These are phyloP conservation scores for Nelumbo lutea DNA, from an alignment of 164 flowering plant species.

Conservation along the genomic window DNA sequence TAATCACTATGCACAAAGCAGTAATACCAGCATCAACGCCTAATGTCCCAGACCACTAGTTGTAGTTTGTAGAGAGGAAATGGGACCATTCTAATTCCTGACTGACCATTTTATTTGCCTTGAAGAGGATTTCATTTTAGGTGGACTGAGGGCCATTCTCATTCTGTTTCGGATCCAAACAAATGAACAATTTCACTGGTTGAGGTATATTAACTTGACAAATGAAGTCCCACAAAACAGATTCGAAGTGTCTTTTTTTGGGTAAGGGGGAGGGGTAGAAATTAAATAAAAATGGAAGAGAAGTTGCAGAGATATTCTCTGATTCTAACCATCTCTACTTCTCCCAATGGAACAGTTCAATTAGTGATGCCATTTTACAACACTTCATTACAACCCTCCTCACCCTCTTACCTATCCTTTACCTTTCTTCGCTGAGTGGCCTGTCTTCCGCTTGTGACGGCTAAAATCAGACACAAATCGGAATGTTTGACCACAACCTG, in stretches of 20 bases:
- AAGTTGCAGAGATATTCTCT: background rate
- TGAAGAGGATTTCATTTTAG: background rate
- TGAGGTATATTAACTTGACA: background rate
- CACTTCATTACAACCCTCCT: conserved; percentile 8
- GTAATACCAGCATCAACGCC: no score
- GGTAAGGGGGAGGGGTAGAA: no score
- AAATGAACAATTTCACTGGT: background rate
- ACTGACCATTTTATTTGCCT: background rate
- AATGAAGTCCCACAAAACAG: background rate
- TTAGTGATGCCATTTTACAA: background rate
- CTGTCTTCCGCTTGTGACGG: conserved; percentile 97
- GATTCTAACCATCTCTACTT: background rate
- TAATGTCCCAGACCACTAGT: background rate
- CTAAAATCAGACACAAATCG: conserved; percentile 98
- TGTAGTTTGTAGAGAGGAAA: background rate
- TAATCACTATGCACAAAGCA: no score
- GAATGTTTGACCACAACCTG: conserved; percentile 94
- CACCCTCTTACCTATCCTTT: conserved; percentile 18
- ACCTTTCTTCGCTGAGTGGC: conserved; percentile 50
- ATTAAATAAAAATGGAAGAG: background rate
- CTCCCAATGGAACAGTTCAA: background rate
- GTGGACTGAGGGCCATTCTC: background rate
- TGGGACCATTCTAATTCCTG: no score
- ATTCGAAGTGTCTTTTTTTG: background rate
- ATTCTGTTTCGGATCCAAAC: background rate